A percentile compares a stretch with the other conserved stretches of the same genome.
phyloP scores from a whole-genome alignment of 306 rosid genomes.

The Quercus gilva region DNA sequence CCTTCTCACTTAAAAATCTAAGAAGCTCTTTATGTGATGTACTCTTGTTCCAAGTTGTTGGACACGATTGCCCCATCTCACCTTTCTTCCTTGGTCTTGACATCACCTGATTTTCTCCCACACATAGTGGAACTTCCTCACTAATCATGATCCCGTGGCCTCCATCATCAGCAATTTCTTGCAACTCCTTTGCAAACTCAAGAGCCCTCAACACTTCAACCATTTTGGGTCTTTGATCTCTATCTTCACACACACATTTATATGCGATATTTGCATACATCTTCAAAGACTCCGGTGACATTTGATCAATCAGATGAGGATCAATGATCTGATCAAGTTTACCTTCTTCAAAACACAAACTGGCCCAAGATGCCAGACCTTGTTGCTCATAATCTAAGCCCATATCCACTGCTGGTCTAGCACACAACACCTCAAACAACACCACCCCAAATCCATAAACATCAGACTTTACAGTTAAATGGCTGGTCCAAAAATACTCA shows the following conservation, averaged over 20 bases:
- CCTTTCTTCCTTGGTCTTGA: neutral
- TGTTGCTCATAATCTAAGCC: neutral
- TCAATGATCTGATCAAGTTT: conserved; percentile 1
- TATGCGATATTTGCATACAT: neutral
- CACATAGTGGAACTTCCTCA: neutral
- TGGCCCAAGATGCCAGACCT: conserved; percentile 8
- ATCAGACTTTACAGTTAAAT: neutral
- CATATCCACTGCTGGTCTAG: neutral
- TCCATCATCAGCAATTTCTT: neutral
- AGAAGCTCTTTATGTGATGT: neutral
- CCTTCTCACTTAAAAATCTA: conserved; percentile 6
- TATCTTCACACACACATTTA: neutral
- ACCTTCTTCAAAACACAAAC: neutral
- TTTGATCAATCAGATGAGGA: neutral
- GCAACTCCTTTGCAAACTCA: conserved; percentile 4
- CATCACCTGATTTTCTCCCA: neutral
- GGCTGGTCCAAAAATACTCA: neutral
- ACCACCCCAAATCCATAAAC: neutral
- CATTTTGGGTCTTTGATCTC: conserved; percentile 13
- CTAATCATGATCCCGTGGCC: neutral
- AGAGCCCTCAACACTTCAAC: conserved; percentile 16
- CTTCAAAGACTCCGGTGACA: neutral
- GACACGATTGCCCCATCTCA: conserved; percentile 5
- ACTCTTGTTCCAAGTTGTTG: neutral
- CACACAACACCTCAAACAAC: conserved; percentile 1